Percentiles rank a stretch among this genome's conserved stretches.
These are phyloP conservation scores for Penicillium sp. DNA, from an alignment of 2,329 filamentous ascomycete species.

Conservation along the genomic window DNA sequence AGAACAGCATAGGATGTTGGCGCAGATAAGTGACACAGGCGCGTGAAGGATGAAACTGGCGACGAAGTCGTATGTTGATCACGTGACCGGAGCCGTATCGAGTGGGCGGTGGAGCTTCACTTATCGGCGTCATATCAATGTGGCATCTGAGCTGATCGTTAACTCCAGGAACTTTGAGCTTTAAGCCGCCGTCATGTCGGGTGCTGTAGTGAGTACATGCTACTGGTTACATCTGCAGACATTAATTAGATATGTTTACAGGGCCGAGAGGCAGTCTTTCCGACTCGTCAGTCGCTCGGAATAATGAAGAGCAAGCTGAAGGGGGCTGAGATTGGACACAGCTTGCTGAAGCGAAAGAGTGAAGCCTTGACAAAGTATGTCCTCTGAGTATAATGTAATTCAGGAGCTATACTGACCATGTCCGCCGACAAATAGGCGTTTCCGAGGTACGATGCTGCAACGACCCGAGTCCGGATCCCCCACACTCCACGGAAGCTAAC, in stretches of 20 bases:
- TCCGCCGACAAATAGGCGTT: constrained; percentile 58
- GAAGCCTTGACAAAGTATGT: constrained; percentile 92
- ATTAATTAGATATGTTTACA: constrained; percentile 35
- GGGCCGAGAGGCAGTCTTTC: constrained; percentile 95
- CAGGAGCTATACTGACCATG: constrained; percentile 16
- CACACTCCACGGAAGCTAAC: constrained; percentile 26
- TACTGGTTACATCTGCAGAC: constrained; percentile 2
- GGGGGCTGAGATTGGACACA: constrained; percentile 86
- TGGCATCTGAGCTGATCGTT: constrained; percentile 18
- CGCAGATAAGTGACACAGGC: constrained; percentile 26
- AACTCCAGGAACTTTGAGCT: constrained; percentile 12
- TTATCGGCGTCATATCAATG: constrained; percentile 31
- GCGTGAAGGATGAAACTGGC: constrained; percentile 21
- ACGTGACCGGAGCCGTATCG: constrained; percentile 24
- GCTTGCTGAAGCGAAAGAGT: constrained; percentile 92
- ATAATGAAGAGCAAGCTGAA: constrained; percentile 98
- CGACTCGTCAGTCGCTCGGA: constrained; percentile 92
- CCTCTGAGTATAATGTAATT: background rate
- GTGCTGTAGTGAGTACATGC: constrained; percentile 31
- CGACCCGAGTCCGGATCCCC: constrained; percentile 18
- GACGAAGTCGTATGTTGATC: constrained; percentile 26
- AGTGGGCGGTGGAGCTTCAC: constrained; percentile 23
- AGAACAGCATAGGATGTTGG: constrained; percentile 22
- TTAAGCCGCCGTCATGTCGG: constrained; percentile 26
- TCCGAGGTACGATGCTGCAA: constrained; percentile 63